Base-by-base conservation (phyloP, 768 basidiomycete species). In the Macrolepiota albuminosa region DNA sequence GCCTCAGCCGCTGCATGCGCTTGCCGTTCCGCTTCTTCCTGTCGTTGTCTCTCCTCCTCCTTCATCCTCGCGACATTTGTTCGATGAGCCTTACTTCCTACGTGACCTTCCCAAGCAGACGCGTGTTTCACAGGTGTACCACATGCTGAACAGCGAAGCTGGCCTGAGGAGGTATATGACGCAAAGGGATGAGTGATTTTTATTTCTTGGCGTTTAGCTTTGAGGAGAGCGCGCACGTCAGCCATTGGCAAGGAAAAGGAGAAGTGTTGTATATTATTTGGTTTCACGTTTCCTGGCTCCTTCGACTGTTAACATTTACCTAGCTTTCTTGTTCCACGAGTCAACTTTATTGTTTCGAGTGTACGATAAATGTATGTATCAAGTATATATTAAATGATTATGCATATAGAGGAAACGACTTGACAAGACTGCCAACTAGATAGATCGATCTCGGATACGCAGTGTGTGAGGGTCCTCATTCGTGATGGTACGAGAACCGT, bases 41-140 rank as follows among this genome's bases (percentile, higher is more conserved):
- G 63, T 7, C 72, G 74, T 39, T 64, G 64, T 56, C 70, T 73
- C 59, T 86, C 83, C 64, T 85, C 80, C 67, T 85, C 84, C 61
- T 78, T 82, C 47, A 85, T 67, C 18, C 82, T 81, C 11, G 78
- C 77, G 18, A 86, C 84, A 66, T 84, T 86, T 43, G 78, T 85
- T 37, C 91, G 84, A 69, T 94, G 91, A 1, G 72, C 72, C 73
- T 93, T 93, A 74, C 88, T 91, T 13, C 87, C 91, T 21, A 94
- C 70, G 72, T 94, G 91, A 24, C 91, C 90, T 60, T 91, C 85
- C 91, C 91, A 94, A n/a, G 88, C 88, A 29, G 88, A 84, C 3
- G 89, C 81, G 66, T 91, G 84, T 66, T 92, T 93, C 58, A 94
- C 78, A 21, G 72, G 59, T 11, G 76, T 80, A 1, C 78, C 78